phyloP scores from a whole-genome alignment of 495 filamentous ascomycete species.

The Annulohypoxylon moriforme region DNA sequence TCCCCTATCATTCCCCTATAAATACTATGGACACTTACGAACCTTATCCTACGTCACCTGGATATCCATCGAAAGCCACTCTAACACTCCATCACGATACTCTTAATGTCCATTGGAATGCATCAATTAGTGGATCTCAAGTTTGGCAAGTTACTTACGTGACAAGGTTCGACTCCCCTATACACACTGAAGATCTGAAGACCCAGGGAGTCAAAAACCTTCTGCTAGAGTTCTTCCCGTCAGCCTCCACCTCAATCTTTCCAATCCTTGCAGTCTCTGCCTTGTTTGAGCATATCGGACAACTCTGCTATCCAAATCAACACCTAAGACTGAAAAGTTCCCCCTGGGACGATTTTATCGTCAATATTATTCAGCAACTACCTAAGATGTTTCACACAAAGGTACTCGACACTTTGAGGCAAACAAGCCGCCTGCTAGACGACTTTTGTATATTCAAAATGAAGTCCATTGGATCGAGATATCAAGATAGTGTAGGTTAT shows the following conservation, averaged over 20 bases:
- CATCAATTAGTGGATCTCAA: background rate
- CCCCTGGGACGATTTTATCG: background rate
- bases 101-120: background rate
- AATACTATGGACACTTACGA: background rate
- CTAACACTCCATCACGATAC: background rate
- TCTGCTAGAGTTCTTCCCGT: background rate
- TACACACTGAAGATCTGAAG: background rate
- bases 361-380: background rate
- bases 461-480: background rate
- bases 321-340: background rate
- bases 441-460: background rate
- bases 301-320: background rate
- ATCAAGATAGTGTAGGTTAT: background rate
- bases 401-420: background rate
- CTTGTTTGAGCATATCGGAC: background rate
- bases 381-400: background rate
- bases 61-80: background rate
- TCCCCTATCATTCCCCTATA: background rate
- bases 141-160: background rate
- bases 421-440: background rate
- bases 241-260: background rate
- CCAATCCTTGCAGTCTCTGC: background rate
- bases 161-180: background rate
- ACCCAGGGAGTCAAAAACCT: background rate
- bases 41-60: background rate